Percentiles rank a stretch among this genome's conserved stretches.
These are phyloP conservation scores for Teunomyces lycoperdinae DNA, from an alignment of 805 yeast genomes.

Conservation along the genomic window DNA sequence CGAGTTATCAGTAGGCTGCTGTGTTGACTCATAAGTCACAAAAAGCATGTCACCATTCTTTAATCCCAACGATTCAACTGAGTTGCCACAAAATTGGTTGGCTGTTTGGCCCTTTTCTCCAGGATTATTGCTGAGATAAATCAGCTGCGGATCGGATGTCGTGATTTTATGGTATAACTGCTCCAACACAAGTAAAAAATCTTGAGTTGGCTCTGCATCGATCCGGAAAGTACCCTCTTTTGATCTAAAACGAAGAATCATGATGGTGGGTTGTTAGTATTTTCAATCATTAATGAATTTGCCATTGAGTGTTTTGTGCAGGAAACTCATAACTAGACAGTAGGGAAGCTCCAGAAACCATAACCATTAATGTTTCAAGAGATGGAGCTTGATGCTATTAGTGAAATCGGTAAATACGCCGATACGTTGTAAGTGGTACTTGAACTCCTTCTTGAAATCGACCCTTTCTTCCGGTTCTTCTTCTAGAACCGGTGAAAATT, in stretches of 20 bases:
- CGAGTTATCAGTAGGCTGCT: constrained; percentile 13
- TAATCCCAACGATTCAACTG: constrained; percentile 45
- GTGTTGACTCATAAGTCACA: constrained; percentile 30
- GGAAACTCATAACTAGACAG: neutral
- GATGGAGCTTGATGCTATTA: constrained; percentile 7
- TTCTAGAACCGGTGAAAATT: neutral
- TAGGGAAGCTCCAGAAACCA: no score
- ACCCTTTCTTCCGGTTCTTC: constrained; percentile 1
- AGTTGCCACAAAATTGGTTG: constrained; percentile 29
- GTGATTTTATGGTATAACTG: constrained; percentile 29
- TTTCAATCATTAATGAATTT: neutral
- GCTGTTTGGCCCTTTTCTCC: constrained; percentile 42
- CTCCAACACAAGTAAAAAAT: constrained; percentile 45
- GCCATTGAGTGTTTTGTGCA: neutral
- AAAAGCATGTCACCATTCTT: constrained; percentile 60
- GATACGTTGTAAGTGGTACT: constrained; percentile 6
- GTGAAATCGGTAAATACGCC: constrained; percentile 8
- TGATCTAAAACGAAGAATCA: constrained; percentile 69
- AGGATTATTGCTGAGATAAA: constrained; percentile 46
- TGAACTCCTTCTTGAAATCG: constrained; percentile 9
- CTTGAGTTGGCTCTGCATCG: constrained; percentile 42
- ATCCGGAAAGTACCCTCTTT: constrained; percentile 82
- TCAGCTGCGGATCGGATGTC: constrained; percentile 17
- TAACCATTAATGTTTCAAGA: neutral
- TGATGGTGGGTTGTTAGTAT: constrained; percentile 2